phyloP scores from a whole-genome alignment of 1,284 basidiomycete species.

The Ganoderma leucocontextum region DNA sequence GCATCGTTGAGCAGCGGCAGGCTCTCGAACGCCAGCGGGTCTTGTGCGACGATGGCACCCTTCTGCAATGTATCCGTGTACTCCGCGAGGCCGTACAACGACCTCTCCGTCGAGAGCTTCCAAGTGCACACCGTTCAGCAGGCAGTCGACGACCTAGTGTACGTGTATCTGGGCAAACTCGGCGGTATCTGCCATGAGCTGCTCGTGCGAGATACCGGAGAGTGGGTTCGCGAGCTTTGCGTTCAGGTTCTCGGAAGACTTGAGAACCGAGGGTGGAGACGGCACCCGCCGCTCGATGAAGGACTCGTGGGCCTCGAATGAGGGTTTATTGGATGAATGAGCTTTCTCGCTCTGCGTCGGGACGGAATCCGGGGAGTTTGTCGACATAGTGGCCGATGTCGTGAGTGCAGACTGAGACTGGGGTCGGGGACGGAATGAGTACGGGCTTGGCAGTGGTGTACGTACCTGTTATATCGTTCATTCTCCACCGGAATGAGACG shows the following conservation, averaged over 20 bases:
- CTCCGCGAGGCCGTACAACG: conserved; percentile 58
- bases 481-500: background rate
- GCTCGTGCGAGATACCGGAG: conserved; percentile 58
- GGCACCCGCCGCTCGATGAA: conserved; percentile 38
- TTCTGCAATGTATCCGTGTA: conserved; percentile 59
- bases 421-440: background rate
- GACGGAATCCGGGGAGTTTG: background rate
- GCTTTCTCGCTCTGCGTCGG: background rate
- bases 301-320: conserved; percentile 5
- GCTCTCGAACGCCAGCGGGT: conserved; percentile 59
- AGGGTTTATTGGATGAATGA: background rate
- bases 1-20: conserved; percentile 63
- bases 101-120: too few relatives aligned
- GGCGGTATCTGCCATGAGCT: conserved; percentile 63
- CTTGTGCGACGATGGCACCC: conserved; percentile 71
- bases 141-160: too few relatives aligned
- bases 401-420: background rate
- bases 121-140: too few relatives aligned
- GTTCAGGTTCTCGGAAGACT: conserved; percentile 33
- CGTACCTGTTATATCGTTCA: background rate
- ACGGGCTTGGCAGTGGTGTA: background rate
- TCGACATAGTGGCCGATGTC: background rate
- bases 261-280: conserved; percentile 34
- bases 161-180: conserved; percentile 62
- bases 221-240: conserved; percentile 67